These are phyloP conservation scores for Venturia oleaginea DNA, from an alignment of 2,329 filamentous ascomycete genomes.

Conservation along the genomic window DNA sequence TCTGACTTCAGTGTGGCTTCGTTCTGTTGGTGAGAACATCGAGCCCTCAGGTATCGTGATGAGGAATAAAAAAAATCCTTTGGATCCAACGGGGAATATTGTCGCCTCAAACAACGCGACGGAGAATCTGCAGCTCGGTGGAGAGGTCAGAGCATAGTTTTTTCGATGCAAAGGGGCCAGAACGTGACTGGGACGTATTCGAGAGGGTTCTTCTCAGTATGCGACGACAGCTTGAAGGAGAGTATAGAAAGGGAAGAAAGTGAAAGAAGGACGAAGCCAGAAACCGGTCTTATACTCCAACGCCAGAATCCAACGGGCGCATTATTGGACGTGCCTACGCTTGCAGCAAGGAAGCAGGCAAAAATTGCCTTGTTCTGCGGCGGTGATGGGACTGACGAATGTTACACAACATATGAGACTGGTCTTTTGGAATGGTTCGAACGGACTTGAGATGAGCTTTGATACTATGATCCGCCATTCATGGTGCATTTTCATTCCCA, in stretches of 20 bases:
- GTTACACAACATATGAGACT: background rate
- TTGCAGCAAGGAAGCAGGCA: background rate
- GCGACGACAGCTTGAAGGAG: background rate
- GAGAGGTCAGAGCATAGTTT: background rate
- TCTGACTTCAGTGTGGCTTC: background rate
- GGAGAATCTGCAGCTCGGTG: background rate
- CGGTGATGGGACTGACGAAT: background rate
- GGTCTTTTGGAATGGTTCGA: background rate
- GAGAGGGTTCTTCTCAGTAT: background rate
- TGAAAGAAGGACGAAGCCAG: background rate
- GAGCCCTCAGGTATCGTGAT: background rate
- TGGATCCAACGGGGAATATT: background rate
- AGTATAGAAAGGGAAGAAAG: background rate
- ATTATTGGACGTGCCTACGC: background rate
- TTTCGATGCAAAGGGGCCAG: background rate
- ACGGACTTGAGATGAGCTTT: background rate
- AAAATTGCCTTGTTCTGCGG: constrained; percentile 2
- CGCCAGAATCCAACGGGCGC: background rate
- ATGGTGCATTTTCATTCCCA: background rate
- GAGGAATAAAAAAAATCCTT: background rate
- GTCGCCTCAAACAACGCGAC: background rate
- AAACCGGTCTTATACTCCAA: background rate
- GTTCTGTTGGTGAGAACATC: background rate
- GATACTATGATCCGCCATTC: background rate
- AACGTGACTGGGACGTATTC: background rate